Evolutionary conservation across 2,329 filamentous ascomycete genomes (phyloP).

Genomic region (Didymella keratinophila): DNA sequence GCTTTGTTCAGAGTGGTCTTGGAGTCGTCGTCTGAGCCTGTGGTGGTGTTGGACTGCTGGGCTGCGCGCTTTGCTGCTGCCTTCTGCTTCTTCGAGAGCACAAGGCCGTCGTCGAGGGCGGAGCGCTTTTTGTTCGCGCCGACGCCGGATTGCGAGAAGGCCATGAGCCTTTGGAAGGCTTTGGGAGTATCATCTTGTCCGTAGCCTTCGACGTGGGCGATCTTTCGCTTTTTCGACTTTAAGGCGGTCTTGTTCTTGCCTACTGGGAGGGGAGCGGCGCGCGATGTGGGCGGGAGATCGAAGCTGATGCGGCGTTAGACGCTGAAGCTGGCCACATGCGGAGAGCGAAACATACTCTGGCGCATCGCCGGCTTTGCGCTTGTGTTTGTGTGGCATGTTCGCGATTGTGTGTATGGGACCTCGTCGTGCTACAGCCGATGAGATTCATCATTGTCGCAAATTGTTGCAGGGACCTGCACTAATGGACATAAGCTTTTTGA

Average conservation of each 20-base stretch:
- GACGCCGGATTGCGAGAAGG: slow-evolving; percentile 65
- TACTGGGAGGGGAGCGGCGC: slow-evolving; percentile 67
- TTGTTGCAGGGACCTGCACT: slow-evolving; percentile 17
- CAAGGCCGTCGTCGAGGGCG: slow-evolving; percentile 74
- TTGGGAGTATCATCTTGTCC: slow-evolving; percentile 82
- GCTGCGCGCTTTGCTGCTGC: slow-evolving; percentile 20
- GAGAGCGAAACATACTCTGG: slow-evolving; percentile 40
- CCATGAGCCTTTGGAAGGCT: slow-evolving; percentile 87
- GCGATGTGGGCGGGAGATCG: slow-evolving; percentile 67
- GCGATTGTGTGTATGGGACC: slow-evolving; percentile 4
- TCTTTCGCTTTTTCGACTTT: slow-evolving; percentile 48
- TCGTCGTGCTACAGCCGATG: neutral
- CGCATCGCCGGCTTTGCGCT: slow-evolving; percentile 62
- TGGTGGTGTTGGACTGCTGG: slow-evolving; percentile 2
- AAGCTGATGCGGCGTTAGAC: slow-evolving; percentile 55
- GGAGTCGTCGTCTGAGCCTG: slow-evolving; percentile 9
- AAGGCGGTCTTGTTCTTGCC: slow-evolving; percentile 54
- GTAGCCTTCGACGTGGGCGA: slow-evolving; percentile 59
- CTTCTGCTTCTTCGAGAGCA: slow-evolving; percentile 60
- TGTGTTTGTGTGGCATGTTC: slow-evolving; percentile 87
- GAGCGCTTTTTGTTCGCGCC: slow-evolving; percentile 57
- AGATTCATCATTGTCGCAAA: neutral
- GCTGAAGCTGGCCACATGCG: slow-evolving; percentile 43
- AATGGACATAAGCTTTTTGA: slow-evolving; percentile 13
- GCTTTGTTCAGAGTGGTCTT: slow-evolving; percentile 6